Conservation (phyloP, 306 rosid genomes). For the Cicer yamashitae region DNA sequence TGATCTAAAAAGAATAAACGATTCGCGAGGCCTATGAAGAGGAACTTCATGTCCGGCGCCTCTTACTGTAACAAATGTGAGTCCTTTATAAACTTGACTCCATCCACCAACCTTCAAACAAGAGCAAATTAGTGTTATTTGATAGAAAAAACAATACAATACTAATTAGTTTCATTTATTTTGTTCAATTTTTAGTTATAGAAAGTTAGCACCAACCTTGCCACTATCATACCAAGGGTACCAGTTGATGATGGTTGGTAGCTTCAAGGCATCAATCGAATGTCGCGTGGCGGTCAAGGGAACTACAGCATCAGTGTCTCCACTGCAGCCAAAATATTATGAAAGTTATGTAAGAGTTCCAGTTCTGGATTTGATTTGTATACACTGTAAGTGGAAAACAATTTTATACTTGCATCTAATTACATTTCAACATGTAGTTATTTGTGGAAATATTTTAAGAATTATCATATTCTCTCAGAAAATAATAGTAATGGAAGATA, state of each 20-base stretch:
- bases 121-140: slow-evolving; percentile 14
- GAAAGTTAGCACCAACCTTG: slow-evolving; percentile 68
- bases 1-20: slow-evolving; percentile 82
- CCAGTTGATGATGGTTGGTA: slow-evolving; percentile 83
- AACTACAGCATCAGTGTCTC: slow-evolving; percentile 93
- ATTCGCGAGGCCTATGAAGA: slow-evolving; percentile 85
- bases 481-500: slow-evolving; percentile 1
- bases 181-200: background rate
- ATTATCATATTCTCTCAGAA: too few relatives aligned
- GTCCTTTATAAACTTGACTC: slow-evolving; percentile 86
- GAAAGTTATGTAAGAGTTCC: background rate
- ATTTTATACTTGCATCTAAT: too few relatives aligned
- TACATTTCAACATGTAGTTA: too few relatives aligned
- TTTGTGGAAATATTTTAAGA: too few relatives aligned
- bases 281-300: slow-evolving; percentile 89
- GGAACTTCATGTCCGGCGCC: slow-evolving; percentile 99
- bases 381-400: too few relatives aligned
- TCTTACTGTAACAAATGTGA: slow-evolving; percentile 78
- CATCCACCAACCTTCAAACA: slow-evolving; percentile 87
- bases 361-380: background rate
- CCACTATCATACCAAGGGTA: slow-evolving; percentile 82
- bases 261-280: slow-evolving; percentile 86
- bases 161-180: too few relatives aligned
- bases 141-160: too few relatives aligned
- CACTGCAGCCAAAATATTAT: slow-evolving; percentile 55